These are phyloP conservation scores for Helotiales sp. DNA, from an alignment of 2,329 filamentous ascomycete species.

Conservation along the genomic window DNA sequence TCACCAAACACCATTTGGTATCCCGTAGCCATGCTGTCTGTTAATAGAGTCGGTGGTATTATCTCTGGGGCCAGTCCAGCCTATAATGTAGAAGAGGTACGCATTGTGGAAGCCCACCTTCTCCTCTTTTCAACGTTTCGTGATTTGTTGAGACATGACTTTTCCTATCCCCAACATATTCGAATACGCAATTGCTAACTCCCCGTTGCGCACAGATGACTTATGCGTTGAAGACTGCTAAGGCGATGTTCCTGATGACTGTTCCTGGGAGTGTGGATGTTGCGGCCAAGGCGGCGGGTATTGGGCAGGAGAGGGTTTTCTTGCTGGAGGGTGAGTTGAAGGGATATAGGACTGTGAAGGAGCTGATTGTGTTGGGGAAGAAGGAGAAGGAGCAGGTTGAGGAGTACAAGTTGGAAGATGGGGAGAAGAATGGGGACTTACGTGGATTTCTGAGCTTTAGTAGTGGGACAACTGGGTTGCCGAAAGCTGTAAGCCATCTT, in stretches of 20 bases:
- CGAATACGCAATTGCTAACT: too few species aligned
- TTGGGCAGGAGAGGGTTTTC: slow-evolving; percentile 57
- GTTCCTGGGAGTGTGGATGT: slow-evolving; percentile 59
- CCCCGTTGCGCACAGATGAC: too few species aligned
- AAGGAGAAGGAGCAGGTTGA: slow-evolving; percentile 49
- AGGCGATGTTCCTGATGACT: slow-evolving; percentile 63
- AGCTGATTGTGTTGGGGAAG: slow-evolving; percentile 44
- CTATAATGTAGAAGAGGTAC: slow-evolving; percentile 71
- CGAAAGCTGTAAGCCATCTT: slow-evolving; percentile 48
- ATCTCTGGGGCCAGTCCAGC: slow-evolving; percentile 67
- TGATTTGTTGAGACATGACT: too few species aligned
- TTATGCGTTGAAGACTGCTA: slow-evolving; percentile 63
- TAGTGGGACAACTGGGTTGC: slow-evolving; percentile 64
- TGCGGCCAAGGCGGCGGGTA: slow-evolving; percentile 59
- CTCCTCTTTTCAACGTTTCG: too few species aligned
- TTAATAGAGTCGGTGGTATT: slow-evolving; percentile 56
- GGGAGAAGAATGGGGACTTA: slow-evolving; percentile 60
- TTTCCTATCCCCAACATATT: too few species aligned
- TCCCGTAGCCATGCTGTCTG: slow-evolving; percentile 64
- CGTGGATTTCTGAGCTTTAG: slow-evolving; percentile 55
- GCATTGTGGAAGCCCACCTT: too few species aligned
- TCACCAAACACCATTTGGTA: slow-evolving; percentile 71
- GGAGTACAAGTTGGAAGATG: slow-evolving; percentile 54
- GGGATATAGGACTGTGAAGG: slow-evolving; percentile 55
- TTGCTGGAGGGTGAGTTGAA: slow-evolving; percentile 59